Conservation (phyloP, 371 early-diverging fungal genomes). For the Cladochytrium tenue region DNA sequence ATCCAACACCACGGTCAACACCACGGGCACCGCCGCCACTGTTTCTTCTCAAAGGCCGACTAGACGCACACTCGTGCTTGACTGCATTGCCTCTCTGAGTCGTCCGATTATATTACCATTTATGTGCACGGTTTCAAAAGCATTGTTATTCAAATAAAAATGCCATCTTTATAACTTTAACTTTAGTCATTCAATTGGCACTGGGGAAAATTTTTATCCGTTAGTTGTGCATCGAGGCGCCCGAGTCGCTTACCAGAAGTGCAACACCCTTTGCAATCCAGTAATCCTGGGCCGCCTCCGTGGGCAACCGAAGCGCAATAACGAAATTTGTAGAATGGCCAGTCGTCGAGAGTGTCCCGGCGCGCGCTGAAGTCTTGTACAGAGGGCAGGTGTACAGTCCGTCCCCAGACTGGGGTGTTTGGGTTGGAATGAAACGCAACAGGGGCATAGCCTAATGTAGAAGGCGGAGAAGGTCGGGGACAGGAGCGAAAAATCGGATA, state of each 20-base stretch:
- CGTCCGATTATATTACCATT: too few relatives aligned
- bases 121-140: too few relatives aligned
- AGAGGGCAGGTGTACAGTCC: conserved; percentile 43
- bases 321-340: conserved; percentile 56
- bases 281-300: conserved; percentile 36
- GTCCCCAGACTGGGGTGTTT: conserved; percentile 30
- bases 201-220: background rate
- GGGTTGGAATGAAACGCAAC: conserved; percentile 43
- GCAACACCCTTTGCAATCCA: conserved; percentile 54
- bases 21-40: too few relatives aligned
- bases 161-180: background rate
- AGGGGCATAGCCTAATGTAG: conserved; percentile 40
- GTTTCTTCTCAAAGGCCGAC: too few relatives aligned
- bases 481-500: background rate
- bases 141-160: background rate
- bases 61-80: too few relatives aligned
- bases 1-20: too few relatives aligned
- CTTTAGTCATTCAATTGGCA: background rate
- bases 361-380: conserved; percentile 50
- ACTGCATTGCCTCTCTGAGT: too few relatives aligned
- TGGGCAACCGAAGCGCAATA: conserved; percentile 36
- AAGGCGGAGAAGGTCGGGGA: background rate
- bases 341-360: conserved; percentile 49
- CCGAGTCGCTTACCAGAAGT: conserved; percentile 26
- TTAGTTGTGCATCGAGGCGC: background rate